Evolutionary conservation across 2,329 filamentous ascomycete genomes (phyloP), one percentile per base, ranked within the genome.

Genomic region (Lasiodiplodia sp.): DNA sequence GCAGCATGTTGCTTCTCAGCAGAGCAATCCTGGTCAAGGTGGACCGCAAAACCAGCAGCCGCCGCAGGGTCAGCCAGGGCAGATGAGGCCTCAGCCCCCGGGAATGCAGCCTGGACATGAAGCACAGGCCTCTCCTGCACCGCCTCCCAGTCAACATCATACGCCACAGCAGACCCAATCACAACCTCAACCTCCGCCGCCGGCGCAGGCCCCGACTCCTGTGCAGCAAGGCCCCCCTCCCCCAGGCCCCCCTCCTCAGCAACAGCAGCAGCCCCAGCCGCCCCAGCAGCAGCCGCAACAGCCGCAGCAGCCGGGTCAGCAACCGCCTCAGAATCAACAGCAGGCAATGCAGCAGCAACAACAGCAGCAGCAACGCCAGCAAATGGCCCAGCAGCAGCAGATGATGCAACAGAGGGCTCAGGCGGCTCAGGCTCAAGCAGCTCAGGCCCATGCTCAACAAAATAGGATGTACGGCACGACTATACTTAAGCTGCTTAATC

Each of bases 401-500:
- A 51, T 51, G n/a, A 68, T 70, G 69, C 63, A 63, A 66, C 72
- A 73, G 40, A 70, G 72, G 14, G 67, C 70, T 28, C 71, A 72
- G 31, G 68, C 31, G 6, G 31, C 65, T 38, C 69, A 74, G 68
- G 75, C 69, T 38, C 21, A 72, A 71, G 51, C 76, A 16, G 67
- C 68, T 37, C 75, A 74, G 68, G 70, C 73, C 34, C 72, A 71
- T 49, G 67, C 77, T 18, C 76, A 78, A 10, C 67, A 64, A 37
- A 74, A 71, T 47, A 67, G 72, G 18, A 76, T 80, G 66, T 81
- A 79, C 69, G 82, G 82, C 31, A 75, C 80, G 23, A 82, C 83
- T 25, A 84, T 88, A 12, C 71, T 89, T 69, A 83, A 83, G 71
- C 75, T 90, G 49, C 80, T 88, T 71, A 81, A 82, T 56, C 88